Conservation (phyloP, 768 basidiomycete genomes). For the Kwoniella bestiolae region DNA sequence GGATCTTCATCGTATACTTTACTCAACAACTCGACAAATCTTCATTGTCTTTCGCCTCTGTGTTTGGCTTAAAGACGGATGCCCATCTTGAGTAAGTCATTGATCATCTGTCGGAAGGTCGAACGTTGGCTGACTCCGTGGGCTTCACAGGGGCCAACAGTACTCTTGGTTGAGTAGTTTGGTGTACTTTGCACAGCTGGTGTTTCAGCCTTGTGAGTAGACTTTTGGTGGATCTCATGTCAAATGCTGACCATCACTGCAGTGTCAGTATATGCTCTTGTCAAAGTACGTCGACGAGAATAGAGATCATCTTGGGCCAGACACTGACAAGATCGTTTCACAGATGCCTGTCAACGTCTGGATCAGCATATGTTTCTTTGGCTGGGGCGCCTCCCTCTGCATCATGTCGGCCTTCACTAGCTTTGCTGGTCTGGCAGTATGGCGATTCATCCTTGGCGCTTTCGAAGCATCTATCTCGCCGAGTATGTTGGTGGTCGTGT, state of each 20-base stretch:
- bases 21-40: conserved; percentile 54
- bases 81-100: conserved; percentile 52
- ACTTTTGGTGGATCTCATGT: not conserved
- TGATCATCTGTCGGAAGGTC: not conserved
- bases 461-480: conserved; percentile 64
- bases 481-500: conserved; percentile 62
- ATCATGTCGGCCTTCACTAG: conserved; percentile 59
- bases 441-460: conserved; percentile 62
- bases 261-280: conserved; percentile 16
- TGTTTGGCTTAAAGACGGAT: conserved; percentile 59
- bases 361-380: conserved; percentile 59
- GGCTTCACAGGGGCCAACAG: conserved; percentile 19
- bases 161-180: conserved; percentile 45
- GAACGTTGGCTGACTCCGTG: not conserved
- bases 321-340: not conserved
- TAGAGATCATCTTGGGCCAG: not conserved
- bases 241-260: not conserved
- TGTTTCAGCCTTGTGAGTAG: conserved; percentile 39
- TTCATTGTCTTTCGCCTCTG: conserved; percentile 62
- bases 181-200: conserved; percentile 45
- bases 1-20: conserved; percentile 11
- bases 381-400: conserved; percentile 61
- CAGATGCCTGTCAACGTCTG: conserved; percentile 35
- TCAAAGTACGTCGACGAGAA: not conserved
- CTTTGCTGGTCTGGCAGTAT: conserved; percentile 60